phyloP scores from a whole-genome alignment of 768 basidiomycete species.

The Hortiboletus campestris region DNA sequence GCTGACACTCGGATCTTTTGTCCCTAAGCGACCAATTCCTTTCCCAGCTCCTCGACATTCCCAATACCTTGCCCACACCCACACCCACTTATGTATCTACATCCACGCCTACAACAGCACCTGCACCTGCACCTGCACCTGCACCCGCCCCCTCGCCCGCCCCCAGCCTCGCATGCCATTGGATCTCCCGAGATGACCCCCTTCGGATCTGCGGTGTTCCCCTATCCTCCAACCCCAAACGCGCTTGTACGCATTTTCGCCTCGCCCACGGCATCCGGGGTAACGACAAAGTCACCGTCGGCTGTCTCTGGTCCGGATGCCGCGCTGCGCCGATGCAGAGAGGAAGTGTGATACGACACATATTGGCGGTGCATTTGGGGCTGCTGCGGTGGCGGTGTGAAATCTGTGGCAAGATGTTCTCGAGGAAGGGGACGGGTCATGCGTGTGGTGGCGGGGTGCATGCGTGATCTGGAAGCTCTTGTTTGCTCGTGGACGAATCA shows the following conservation, averaged over 20 bases:
- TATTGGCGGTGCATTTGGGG: slow-evolving; percentile 17
- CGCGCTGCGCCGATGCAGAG: slow-evolving; percentile 20
- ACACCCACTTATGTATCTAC: not conserved
- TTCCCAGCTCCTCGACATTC: not conserved
- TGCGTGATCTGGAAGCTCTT: not conserved
- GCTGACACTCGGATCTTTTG: not conserved
- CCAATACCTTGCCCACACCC: not conserved
- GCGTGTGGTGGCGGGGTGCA: not conserved
- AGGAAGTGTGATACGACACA: slow-evolving; percentile 18
- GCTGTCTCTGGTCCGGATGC: slow-evolving; percentile 14
- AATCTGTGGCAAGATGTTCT: slow-evolving; percentile 14
- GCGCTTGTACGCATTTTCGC: slow-evolving; percentile 12
- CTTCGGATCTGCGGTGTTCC: slow-evolving; percentile 5
- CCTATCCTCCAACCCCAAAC: slow-evolving; percentile 8
- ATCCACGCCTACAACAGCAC: not conserved
- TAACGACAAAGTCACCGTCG: slow-evolving; percentile 13
- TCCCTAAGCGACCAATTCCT: slow-evolving; percentile 17
- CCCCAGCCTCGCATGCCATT: slow-evolving; percentile 6
- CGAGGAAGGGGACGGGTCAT: slow-evolving; percentile 18
- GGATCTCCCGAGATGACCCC: slow-evolving; percentile 1
- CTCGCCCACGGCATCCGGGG: slow-evolving; percentile 15
- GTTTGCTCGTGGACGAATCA: not conserved
- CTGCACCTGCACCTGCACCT: not conserved
- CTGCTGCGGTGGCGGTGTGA: slow-evolving; percentile 19
- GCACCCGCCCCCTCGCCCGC: not conserved